phyloP scores from a whole-genome alignment of 768 basidiomycete genomes.

The Trametes elegans region DNA sequence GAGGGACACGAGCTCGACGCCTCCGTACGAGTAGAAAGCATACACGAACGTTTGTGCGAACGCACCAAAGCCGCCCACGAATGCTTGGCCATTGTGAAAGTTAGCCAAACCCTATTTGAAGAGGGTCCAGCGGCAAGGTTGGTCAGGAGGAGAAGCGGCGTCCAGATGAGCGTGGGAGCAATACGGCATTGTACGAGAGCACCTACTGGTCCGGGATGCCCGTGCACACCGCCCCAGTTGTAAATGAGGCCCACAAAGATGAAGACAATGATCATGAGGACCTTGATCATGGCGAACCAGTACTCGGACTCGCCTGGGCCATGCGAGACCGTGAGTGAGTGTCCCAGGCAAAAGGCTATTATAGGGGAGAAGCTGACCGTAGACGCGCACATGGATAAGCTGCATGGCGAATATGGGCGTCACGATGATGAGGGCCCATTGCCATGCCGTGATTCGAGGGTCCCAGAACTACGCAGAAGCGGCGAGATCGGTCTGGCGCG shows the following conservation, averaged over 20 bases:
- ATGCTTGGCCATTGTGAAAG: constrained; percentile 48
- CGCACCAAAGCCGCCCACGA: constrained; percentile 50
- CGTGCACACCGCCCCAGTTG: constrained; percentile 58
- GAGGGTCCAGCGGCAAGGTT: background rate
- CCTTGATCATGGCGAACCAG: constrained; percentile 65
- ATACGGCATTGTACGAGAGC: background rate
- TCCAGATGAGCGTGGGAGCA: background rate
- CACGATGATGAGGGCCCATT: constrained; percentile 56
- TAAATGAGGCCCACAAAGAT: constrained; percentile 61
- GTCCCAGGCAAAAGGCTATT: no score
- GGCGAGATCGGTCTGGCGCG: background rate
- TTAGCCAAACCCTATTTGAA: constrained; percentile 46
- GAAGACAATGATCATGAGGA: constrained; percentile 59
- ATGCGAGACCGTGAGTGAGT: background rate
- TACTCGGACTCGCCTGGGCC: constrained; percentile 53
- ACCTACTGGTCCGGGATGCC: constrained; percentile 56
- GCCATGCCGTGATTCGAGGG: constrained; percentile 47
- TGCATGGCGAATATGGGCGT: constrained; percentile 50
- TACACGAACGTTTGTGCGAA: constrained; percentile 62
- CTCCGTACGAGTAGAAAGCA: constrained; percentile 69
- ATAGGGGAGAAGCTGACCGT: constrained; percentile 37
- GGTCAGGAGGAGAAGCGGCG: background rate
- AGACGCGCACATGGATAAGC: constrained; percentile 56
- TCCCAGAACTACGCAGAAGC: constrained; percentile 41
- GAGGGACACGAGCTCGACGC: constrained; percentile 67